Base-by-base conservation (phyloP, 1,284 basidiomycete genomes). In the Microbotryum silenes-acaulis region DNA sequence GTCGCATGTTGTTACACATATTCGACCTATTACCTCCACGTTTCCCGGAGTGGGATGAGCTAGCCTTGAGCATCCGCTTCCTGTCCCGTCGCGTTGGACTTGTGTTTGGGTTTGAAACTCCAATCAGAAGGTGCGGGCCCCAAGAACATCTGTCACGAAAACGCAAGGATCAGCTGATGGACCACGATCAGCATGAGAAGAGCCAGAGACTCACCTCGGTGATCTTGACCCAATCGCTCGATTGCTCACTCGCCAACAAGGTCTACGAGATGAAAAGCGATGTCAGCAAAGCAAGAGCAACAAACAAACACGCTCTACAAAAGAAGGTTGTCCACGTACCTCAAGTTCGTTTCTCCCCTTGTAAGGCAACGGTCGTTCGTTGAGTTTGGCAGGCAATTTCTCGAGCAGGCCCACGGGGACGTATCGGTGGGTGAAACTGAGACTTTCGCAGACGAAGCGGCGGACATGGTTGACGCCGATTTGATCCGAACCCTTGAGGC, bases 371-470 rank as follows among this genome's bases (percentile, higher is more conserved):
- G 93, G 85, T 16, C 94, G 82, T 65, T 97, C 93, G 73, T 97
- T 97, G 72, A 97, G 83, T 63, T 83, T 80, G 2, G 81, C 82
- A 0, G 93, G 92, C 33, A 93, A 77, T 1, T 78, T 79, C 75
- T 98, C 93, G n/a, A 97, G 81, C 18, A 97, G 78, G 0, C 94
- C 94, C 47, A 96, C 87, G 8, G 94, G 94, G 45, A 97, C 79
- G 75, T 97, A 97, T 25, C 94, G 87, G 75, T 94, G 87, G 71
- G 91, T 91, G 80, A 97, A 97, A 1, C 89, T 92, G 6, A 98
- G 81, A 2, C 90, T 87, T 77, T 98, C 94, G 74, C 91, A 94
- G 21, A 97, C 82, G 78, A 96, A 98, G 60, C 94, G 82, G 29
- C 94, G 82, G 0, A 91, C 89, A n/a, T 87, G 87, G 76, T 96